Base-by-base conservation (phyloP, 192 early-diverging fungal species). In the Backusella mclennaniae region DNA sequence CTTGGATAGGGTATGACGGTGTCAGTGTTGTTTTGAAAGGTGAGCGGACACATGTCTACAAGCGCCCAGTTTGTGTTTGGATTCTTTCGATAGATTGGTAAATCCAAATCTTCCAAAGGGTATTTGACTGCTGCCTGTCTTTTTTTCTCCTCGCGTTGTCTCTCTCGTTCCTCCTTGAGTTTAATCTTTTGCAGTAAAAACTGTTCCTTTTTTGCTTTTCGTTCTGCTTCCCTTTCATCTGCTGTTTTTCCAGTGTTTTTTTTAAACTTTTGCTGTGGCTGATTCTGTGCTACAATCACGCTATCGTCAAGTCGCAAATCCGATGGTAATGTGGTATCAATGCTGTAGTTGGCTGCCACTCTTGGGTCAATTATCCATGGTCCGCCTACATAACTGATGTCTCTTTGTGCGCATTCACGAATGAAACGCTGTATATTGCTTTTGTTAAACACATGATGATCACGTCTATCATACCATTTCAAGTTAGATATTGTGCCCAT, bases 101-200 rank as follows among this genome's bases (percentile, higher is more conserved):
- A 80, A 36, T 94, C 94, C 59, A 95, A 77, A 83, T 98, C 96
- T 67, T 98, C 95, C 4, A 94, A 90, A 4, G 96, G 96, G 74
- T 92, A 94, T 76, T 90, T 91, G 59, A 93, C 83, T n/a, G 82
- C 71, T n/a, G 73, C 63, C 66, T 85, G 87, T 26, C 73, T 68
- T 12, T 42, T 79, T 44, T 41, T 79, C 80, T 77, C 82, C 49
- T 79, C 76, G 23, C 82, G 52, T n/a, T 41, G 81, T 35, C 41
- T 77, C 79, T 79, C 82, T 73, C 78, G 67, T 31, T 75, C 79
- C 23, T 71, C 66, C 39, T 74, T 79, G 52, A 72, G 15, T 59
- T 35, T 35, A 74, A 73, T 70, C 69, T 77, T 77, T 80, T 85
- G 52, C 81, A 79, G 4, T 73, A 81, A 21, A 73, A 74, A 23